Evolutionary conservation across 306 rosid species (phyloP).

Genomic region (Prunus davidiana): DNA sequence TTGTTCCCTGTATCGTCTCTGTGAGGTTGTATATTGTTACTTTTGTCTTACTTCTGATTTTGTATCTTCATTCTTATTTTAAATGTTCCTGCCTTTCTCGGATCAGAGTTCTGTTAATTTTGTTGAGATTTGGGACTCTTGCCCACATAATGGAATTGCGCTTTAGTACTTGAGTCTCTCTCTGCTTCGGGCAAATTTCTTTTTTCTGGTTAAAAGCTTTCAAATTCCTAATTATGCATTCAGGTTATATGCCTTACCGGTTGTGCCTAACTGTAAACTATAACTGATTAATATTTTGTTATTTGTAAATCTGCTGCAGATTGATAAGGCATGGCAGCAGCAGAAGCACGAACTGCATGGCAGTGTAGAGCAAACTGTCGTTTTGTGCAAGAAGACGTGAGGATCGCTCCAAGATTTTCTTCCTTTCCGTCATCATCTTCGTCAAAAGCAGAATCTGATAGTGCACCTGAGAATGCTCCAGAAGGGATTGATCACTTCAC

Average conservation of each 20-base stretch:
- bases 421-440: slow-evolving; percentile 28
- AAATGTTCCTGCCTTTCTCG: neutral
- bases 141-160: neutral
- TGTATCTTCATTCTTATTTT: neutral
- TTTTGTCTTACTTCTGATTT: neutral
- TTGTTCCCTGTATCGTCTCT: neutral
- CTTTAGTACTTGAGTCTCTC: neutral
- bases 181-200: neutral
- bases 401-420: slow-evolving; percentile 23
- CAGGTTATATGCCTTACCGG: neutral
- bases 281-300: neutral
- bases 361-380: slow-evolving; percentile 14
- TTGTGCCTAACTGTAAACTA: neutral
- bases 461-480: slow-evolving; percentile 29
- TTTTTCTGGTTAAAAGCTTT: neutral
- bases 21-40: slow-evolving; percentile 1
- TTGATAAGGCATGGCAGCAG: slow-evolving; percentile 26
- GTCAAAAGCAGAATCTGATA: slow-evolving; percentile 39
- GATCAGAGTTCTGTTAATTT: slow-evolving; percentile 5
- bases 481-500: slow-evolving; percentile 25
- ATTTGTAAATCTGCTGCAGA: neutral
- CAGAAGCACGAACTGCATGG: slow-evolving; percentile 29
- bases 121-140: neutral
- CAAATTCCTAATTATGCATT: neutral
- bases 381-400: slow-evolving; percentile 21